These are phyloP conservation scores for Dactylorhiza incarnata DNA, from an alignment of 106 monocot species.

Conservation along the genomic window DNA sequence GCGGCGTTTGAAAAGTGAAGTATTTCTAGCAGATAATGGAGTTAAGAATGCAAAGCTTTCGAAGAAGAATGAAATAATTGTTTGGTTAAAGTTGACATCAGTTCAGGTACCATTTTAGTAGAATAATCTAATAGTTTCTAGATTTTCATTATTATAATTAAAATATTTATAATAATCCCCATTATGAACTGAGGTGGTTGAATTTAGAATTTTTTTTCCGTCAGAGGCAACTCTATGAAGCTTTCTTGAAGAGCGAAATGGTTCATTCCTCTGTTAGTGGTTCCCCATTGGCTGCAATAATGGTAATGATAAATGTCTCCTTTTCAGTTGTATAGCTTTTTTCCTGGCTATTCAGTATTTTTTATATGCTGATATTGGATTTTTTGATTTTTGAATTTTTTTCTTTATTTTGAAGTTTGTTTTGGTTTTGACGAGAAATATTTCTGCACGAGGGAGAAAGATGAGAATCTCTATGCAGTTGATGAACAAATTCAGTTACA, in stretches of 20 bases:
- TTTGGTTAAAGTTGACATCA: constrained; percentile 78
- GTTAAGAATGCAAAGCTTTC: constrained; percentile 36
- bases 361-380: neutral
- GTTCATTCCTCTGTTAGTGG: constrained; percentile 66
- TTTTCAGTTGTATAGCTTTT: neutral
- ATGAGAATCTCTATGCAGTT: too few relatives aligned
- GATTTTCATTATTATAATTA: neutral
- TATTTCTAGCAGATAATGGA: constrained; percentile 45
- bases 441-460: too few relatives aligned
- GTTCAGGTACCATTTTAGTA: constrained; percentile 48
- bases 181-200: neutral
- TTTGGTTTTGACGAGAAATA: too few relatives aligned
- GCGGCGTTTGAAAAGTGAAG: constrained; percentile 90
- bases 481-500: too few relatives aligned
- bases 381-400: neutral
- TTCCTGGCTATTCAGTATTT: too few relatives aligned
- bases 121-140: neutral
- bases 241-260: constrained; percentile 84
- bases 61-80: constrained; percentile 84
- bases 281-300: constrained; percentile 88
- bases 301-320: constrained; percentile 26
- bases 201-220: constrained; percentile 3
- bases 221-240: constrained; percentile 98
- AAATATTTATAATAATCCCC: neutral
- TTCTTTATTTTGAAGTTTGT: too few relatives aligned